A percentile compares a stretch with the other conserved stretches of the same genome.
These are phyloP conservation scores for Heracleum sosnowskyi DNA, from an alignment of 129 eudicot species.

Conservation along the genomic window DNA sequence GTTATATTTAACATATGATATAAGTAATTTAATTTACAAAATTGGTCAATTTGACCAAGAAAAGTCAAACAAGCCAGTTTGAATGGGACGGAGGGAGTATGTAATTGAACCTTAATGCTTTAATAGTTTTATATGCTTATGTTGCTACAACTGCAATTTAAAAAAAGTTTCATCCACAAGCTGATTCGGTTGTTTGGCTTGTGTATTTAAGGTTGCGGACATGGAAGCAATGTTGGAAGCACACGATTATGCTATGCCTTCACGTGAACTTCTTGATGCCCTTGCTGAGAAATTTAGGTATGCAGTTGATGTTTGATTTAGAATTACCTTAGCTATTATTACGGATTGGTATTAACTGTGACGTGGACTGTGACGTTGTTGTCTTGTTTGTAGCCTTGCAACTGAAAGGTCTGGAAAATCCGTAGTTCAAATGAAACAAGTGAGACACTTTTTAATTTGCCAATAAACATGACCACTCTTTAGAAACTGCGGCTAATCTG, in stretches of 20 bases:
- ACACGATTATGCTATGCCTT: conserved; percentile 49
- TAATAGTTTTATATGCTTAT: too few relatives aligned
- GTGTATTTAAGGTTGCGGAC: conserved; percentile 53
- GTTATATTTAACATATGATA: too few relatives aligned
- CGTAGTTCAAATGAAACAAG: conserved; percentile 87
- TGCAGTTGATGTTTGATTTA: neutral
- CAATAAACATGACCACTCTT: neutral
- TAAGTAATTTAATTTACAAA: too few relatives aligned
- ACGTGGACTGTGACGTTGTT: conserved; percentile 4
- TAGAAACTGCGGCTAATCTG: neutral
- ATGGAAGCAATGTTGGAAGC: conserved; percentile 89
- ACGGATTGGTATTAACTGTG: neutral
- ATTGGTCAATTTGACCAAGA: too few relatives aligned
- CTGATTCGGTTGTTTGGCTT: neutral
- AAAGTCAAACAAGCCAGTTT: too few relatives aligned
- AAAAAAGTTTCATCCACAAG: neutral
- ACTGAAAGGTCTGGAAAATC: conserved; percentile 70
- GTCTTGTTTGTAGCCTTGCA: conserved; percentile 35
- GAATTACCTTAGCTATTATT: too few relatives aligned
- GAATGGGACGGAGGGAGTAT: too few relatives aligned
- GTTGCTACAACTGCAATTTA: neutral
- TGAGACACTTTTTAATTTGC: conserved; percentile 18
- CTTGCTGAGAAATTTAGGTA: conserved; percentile 88
- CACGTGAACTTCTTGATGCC: conserved; percentile 63
- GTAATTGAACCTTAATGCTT: too few relatives aligned